Evolutionary conservation across 83 land plant species (phyloP).

Genomic region (Picea mariana): DNA sequence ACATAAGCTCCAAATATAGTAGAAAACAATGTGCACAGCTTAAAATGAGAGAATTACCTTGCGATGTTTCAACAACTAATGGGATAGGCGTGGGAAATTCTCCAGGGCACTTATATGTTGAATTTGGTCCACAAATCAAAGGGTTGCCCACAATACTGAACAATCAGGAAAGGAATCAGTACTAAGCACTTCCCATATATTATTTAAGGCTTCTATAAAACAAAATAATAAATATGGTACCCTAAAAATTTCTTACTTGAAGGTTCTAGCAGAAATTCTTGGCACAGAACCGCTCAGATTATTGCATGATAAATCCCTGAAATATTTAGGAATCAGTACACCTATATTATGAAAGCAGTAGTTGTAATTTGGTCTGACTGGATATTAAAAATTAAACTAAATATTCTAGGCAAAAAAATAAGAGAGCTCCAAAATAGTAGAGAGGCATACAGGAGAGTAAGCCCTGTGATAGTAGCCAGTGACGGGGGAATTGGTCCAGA

Average conservation of each 20-base stretch:
- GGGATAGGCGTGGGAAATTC: slow-evolving; percentile 27
- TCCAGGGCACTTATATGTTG: slow-evolving; percentile 29
- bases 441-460: slow-evolving; percentile 31
- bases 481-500: slow-evolving; percentile 41
- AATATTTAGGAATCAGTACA: not conserved
- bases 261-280: slow-evolving; percentile 34
- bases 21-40: slow-evolving; percentile 11
- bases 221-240: not conserved
- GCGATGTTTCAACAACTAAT: slow-evolving; percentile 14
- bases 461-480: slow-evolving; percentile 28
- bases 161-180: not conserved
- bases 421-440: too few species aligned
- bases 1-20: slow-evolving; percentile 10
- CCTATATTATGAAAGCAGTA: too few species aligned
- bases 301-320: slow-evolving; percentile 47
- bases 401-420: too few species aligned
- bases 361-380: too few species aligned
- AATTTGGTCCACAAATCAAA: slow-evolving; percentile 33
- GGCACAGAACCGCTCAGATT: slow-evolving; percentile 43
- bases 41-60: not conserved
- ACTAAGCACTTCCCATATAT: too few species aligned
- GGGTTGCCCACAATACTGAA: slow-evolving; percentile 41
- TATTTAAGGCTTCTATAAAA: too few species aligned
- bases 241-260: slow-evolving; percentile 22
- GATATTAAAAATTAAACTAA: too few species aligned